Evolutionary conservation across 2,329 filamentous ascomycete genomes (phyloP).

Genomic region (Colletotrichum sp.): DNA sequence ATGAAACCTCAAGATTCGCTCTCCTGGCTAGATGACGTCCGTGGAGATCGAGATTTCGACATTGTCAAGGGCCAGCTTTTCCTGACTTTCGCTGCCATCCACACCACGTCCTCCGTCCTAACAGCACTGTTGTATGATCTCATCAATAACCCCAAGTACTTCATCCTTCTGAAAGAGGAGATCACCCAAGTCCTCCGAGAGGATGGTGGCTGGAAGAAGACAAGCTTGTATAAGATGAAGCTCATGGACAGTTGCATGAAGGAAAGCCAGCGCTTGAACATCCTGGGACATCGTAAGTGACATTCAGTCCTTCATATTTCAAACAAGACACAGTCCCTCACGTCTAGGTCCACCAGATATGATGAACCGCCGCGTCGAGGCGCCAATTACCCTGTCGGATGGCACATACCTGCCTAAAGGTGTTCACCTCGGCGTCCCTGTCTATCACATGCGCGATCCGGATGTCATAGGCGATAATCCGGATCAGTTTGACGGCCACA

Average conservation of each 20-base stretch:
- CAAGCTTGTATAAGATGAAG: background rate
- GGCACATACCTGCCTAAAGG: background rate
- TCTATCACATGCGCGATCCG: background rate
- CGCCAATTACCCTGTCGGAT: background rate
- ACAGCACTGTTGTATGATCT: background rate
- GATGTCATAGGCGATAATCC: background rate
- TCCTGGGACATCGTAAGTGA: background rate
- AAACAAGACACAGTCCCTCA: rapidly evolving
- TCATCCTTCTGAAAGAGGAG: background rate
- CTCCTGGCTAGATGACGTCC: background rate
- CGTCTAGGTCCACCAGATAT: background rate
- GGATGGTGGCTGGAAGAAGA: background rate
- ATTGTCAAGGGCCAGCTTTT: background rate
- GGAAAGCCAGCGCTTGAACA: background rate
- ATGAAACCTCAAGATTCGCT: background rate
- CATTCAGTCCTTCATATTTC: background rate
- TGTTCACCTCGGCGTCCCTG: background rate
- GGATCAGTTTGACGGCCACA: background rate
- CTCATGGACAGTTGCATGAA: background rate
- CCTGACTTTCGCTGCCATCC: background rate
- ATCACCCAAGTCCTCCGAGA: background rate
- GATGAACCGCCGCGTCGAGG: background rate
- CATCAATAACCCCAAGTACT: background rate
- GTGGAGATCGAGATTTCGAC: background rate
- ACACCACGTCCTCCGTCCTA: background rate